Evolutionary conservation across 2,329 filamentous ascomycete genomes (phyloP).

Genomic region (Penicillium paneum): DNA sequence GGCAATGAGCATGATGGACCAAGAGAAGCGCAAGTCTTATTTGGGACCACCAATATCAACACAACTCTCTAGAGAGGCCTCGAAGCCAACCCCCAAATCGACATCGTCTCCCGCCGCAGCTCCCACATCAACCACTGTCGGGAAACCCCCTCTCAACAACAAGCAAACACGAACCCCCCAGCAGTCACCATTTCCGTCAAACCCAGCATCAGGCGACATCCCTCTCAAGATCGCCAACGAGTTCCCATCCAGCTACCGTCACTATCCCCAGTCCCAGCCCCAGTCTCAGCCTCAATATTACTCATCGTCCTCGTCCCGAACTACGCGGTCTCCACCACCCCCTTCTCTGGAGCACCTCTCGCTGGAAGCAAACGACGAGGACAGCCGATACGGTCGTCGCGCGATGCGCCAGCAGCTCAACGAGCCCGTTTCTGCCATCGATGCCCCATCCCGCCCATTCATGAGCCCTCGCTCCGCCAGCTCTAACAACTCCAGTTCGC

Average conservation of each 20-base stretch:
- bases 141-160: conserved; percentile 36
- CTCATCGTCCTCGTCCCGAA: conserved; percentile 23
- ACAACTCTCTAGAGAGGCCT: conserved; percentile 58
- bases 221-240: conserved; percentile 52
- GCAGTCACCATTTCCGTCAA: conserved; percentile 17
- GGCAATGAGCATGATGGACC: conserved; percentile 91
- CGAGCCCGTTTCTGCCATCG: conserved; percentile 40
- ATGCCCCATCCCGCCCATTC: conserved; percentile 36
- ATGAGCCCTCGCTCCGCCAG: conserved; percentile 42
- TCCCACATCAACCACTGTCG: conserved; percentile 32
- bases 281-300: conserved; percentile 23
- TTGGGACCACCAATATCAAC: conserved; percentile 77
- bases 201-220: conserved; percentile 58
- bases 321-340: conserved; percentile 34
- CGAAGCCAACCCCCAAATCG: conserved; percentile 42
- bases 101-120: conserved; percentile 38
- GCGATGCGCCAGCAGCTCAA: conserved; percentile 27
- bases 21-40: conserved; percentile 92
- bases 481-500: conserved; percentile 35
- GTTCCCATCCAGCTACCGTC: conserved; percentile 18
- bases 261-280: conserved; percentile 18
- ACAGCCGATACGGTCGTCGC: conserved; percentile 28
- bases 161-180: conserved; percentile 23
- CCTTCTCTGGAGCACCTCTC: conserved; percentile 46
- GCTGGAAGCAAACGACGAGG: conserved; percentile 38